Evolutionary conservation across 768 basidiomycete species (phyloP).

Genomic region (Leucocoprinus birnbaumii): DNA sequence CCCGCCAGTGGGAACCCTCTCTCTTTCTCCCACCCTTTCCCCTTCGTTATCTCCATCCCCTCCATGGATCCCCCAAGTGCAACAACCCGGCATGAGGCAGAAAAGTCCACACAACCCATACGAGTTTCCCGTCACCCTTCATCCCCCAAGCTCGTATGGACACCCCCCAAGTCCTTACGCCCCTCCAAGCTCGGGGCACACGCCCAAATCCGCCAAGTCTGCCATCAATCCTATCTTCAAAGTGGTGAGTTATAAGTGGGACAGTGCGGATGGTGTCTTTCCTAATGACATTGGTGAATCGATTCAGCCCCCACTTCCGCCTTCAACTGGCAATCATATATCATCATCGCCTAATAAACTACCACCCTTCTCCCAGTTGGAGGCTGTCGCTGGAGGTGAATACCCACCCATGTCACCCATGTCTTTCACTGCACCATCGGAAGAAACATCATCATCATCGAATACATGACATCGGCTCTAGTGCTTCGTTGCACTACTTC

Average conservation of each 20-base stretch:
- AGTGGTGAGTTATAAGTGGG: constrained; percentile 68
- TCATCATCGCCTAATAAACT: constrained; percentile 36
- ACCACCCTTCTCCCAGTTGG: constrained; percentile 78
- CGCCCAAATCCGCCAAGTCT: constrained; percentile 65
- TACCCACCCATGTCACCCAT: constrained; percentile 72
- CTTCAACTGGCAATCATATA: constrained; percentile 36
- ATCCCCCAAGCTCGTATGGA: constrained; percentile 40
- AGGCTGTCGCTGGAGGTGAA: constrained; percentile 80
- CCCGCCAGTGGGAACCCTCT: constrained; percentile 72
- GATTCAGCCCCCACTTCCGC: constrained; percentile 53
- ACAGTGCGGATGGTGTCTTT: constrained; percentile 31
- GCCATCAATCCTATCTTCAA: constrained; percentile 87
- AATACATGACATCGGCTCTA: constrained; percentile 26
- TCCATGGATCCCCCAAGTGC: constrained; percentile 48
- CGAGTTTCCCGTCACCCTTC: constrained; percentile 30
- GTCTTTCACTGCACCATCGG: constrained; percentile 54
- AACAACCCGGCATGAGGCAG: constrained; percentile 33
- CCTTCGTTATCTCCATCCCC: constrained; percentile 45
- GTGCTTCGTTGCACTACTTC: constrained; percentile 16
- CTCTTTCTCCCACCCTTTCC: constrained; percentile 63
- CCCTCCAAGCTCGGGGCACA: constrained; percentile 58
- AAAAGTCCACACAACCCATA: constrained; percentile 33
- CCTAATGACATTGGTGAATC: constrained; percentile 31
- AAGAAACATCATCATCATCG: constrained; percentile 32
- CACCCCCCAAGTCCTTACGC: constrained; percentile 52